Evolutionary conservation across 306 rosid genomes (phyloP), one percentile per base, ranked within the genome.

Genomic region (Sphenostylis stenocarpa): DNA sequence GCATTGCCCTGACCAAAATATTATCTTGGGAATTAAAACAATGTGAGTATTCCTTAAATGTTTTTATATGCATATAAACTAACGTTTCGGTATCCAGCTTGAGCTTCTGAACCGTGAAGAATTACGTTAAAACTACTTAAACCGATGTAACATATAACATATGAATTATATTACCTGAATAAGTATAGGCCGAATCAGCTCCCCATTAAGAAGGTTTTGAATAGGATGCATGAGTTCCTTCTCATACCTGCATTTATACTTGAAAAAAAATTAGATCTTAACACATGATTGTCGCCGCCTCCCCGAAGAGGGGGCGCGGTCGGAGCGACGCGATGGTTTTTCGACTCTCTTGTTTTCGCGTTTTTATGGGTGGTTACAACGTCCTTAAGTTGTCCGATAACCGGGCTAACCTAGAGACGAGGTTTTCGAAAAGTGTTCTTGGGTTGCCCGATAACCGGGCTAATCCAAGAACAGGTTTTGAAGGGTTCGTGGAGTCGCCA

Each of bases 81-180:
- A 88, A 93, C 98, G 97, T 95, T 86, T 95, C 97, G 83, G 86
- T 88, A 78, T 95, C 99, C 69, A 95, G 85, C 72, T 95, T 95
- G 79, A 95, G 91, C 90, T 95, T 95, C 88, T 95, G 97, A 86
- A 95, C 96, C 98, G 71, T 11, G 77, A 65, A 80, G 60, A 66
- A 39, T 29, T 31, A 24, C n/a, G 14, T 52, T 78, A 69, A 73
- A 75, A 69, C 43, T 39, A 48, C 70, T 43, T 66, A 70, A 65
- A 64, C 55, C 64, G 53, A n/a, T 52, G 53, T 36, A 14, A 52
- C 20, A 28, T 71, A 49, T 57, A 34, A 47, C 12, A n/a, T 26
- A 67, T 51, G 72, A 51, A 66, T 8, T 55, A 62, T 58, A 83
- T 69, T 78, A 88, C 98, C 97, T 95, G 97, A 72, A 95, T 95